These are phyloP conservation scores for Xylaria sp. DNA, from an alignment of 2,329 filamentous ascomycete species.

Conservation along the genomic window DNA sequence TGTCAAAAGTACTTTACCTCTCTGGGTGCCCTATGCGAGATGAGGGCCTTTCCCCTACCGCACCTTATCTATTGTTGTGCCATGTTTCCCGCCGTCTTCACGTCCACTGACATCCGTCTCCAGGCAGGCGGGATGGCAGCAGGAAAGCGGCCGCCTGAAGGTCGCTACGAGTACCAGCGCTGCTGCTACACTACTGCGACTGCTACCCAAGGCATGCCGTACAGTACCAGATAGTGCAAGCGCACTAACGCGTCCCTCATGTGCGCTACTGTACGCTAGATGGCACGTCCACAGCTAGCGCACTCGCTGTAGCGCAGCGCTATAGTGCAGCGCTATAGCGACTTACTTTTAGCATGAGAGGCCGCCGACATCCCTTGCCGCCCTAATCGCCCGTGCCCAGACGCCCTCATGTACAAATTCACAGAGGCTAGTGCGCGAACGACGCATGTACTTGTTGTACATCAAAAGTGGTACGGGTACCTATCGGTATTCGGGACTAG, in stretches of 20 bases:
- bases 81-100: too few species aligned
- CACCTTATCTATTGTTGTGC: background rate
- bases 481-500: too few species aligned
- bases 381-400: conserved; percentile 9
- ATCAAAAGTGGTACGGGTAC: background rate
- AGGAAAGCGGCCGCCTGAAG: background rate
- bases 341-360: background rate
- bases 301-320: background rate
- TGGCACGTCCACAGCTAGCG: background rate
- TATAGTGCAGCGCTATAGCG: background rate
- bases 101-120: too few species aligned
- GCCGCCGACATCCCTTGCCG: conserved; percentile 12
- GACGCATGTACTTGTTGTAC: background rate
- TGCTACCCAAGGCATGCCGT: too few species aligned
- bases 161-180: background rate
- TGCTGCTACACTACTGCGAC: background rate
- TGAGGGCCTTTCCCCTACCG: background rate
- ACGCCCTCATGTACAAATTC: background rate
- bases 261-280: background rate
- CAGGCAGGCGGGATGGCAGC: background rate
- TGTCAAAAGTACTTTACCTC: conserved; percentile 12
- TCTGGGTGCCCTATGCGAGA: background rate
- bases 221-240: background rate
- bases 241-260: background rate
- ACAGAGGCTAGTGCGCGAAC: background rate